Conservation (phyloP, 176 grass and related monocot species). For the Ampelocalamus luodianensis region DNA sequence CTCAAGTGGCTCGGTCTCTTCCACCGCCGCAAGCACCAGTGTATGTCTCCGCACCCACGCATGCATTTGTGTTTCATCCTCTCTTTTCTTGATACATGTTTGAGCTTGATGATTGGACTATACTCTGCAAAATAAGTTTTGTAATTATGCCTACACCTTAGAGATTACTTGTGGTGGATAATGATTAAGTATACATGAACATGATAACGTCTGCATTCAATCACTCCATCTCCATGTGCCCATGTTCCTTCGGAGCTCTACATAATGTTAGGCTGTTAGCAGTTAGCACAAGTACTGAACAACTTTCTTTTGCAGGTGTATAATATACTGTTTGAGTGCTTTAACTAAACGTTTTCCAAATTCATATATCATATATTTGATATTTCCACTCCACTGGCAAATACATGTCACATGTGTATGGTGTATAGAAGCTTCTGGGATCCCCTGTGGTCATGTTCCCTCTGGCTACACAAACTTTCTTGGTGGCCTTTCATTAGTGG, state of each 20-base stretch:
- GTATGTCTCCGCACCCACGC: constrained; percentile 36
- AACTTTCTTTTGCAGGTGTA: not conserved
- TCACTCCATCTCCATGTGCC: constrained; percentile 7
- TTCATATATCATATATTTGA: not conserved
- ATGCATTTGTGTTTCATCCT: not conserved
- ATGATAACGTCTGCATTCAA: not conserved
- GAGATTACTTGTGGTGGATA: not conserved
- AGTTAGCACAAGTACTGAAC: not conserved
- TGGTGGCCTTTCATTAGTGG: not conserved
- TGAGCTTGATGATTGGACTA: not conserved
- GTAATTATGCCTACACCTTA: not conserved
- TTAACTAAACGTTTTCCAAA: not conserved
- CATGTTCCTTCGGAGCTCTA: not conserved
- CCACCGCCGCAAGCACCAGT: constrained; percentile 96
- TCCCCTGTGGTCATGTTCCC: not conserved
- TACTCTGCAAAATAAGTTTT: not conserved
- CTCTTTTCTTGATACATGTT: constrained; percentile 10
- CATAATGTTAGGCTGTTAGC: not conserved
- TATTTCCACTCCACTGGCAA: not conserved
- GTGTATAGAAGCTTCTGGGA: not conserved
- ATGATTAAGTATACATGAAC: not conserved
- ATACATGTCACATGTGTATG: not conserved
- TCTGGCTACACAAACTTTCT: not conserved
- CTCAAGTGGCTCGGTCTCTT: constrained; percentile 99
- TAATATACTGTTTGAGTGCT: not conserved